phyloP scores from a whole-genome alignment of 129 eudicot species.

The Saposhnikovia divaricata region DNA sequence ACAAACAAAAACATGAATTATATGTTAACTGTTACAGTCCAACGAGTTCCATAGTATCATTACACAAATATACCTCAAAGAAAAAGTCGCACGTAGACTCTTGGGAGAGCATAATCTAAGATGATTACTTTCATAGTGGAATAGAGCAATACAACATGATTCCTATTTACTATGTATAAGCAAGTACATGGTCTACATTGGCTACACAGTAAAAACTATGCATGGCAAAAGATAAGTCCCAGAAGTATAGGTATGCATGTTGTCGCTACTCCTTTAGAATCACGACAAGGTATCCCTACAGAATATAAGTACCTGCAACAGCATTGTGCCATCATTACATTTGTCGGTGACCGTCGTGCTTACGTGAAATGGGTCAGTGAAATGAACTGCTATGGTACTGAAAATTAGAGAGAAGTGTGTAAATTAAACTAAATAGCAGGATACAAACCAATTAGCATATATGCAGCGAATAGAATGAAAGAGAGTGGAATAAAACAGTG shows the following conservation, averaged over 20 bases:
- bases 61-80: background rate
- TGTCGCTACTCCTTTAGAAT: background rate
- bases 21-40: background rate
- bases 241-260: background rate
- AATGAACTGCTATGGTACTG: slow-evolving; percentile 89
- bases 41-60: background rate
- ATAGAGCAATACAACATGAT: background rate
- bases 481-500: slow-evolving; percentile 10
- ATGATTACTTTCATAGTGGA: background rate
- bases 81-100: background rate
- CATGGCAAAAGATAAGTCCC: background rate
- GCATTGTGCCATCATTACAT: slow-evolving; percentile 75
- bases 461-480: slow-evolving; percentile 13
- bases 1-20: background rate
- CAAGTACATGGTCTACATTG: background rate
- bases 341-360: slow-evolving; percentile 75
- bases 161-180: background rate
- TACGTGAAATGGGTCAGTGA: slow-evolving; percentile 82
- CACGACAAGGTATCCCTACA: background rate
- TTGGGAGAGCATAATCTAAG: background rate
- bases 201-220: background rate
- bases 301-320: slow-evolving; percentile 62
- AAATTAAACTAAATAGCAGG: slow-evolving; percentile 14
- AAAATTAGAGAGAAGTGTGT: background rate
- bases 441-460: background rate